Evolutionary conservation across 108 stramenopile species (phyloP).

Genomic region (Conticribra weissflogii): DNA sequence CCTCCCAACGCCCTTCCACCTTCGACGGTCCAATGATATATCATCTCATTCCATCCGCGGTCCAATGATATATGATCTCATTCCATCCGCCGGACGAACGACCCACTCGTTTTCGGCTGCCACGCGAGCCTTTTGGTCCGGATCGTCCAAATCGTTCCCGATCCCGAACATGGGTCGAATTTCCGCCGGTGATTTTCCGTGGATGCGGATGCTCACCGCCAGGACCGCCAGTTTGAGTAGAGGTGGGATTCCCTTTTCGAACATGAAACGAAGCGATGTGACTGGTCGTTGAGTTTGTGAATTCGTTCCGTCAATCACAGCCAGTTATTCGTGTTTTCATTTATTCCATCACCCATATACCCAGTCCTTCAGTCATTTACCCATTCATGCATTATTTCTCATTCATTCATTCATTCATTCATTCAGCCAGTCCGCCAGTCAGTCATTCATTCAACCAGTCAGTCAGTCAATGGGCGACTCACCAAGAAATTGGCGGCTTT

Average conservation of each 20-base stretch:
- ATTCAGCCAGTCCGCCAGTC: neutral
- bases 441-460: neutral
- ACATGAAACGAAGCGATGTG: too few relatives aligned
- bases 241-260: slow-evolving; percentile 18
- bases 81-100: too few relatives aligned
- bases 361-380: too few relatives aligned
- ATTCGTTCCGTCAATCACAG: neutral
- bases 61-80: too few relatives aligned
- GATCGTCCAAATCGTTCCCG: slow-evolving; percentile 20
- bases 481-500: slow-evolving; percentile 27
- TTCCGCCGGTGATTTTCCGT: slow-evolving; percentile 22
- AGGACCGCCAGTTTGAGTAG: slow-evolving; percentile 20
- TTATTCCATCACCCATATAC: too few relatives aligned
- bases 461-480: too few relatives aligned
- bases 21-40: too few relatives aligned
- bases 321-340: too few relatives aligned
- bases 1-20: too few relatives aligned
- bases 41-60: too few relatives aligned
- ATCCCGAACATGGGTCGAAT: slow-evolving; percentile 24
- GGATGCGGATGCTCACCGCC: slow-evolving; percentile 17
- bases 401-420: neutral
- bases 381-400: too few relatives aligned
- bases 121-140: slow-evolving; percentile 18
- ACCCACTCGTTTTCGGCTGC: slow-evolving; percentile 25
- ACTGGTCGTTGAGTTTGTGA: neutral